A percentile compares a stretch with the other conserved stretches of the same genome.
Evolutionary conservation across 257 asterid genomes (phyloP).

Genomic region (Jacaranda copaia): DNA sequence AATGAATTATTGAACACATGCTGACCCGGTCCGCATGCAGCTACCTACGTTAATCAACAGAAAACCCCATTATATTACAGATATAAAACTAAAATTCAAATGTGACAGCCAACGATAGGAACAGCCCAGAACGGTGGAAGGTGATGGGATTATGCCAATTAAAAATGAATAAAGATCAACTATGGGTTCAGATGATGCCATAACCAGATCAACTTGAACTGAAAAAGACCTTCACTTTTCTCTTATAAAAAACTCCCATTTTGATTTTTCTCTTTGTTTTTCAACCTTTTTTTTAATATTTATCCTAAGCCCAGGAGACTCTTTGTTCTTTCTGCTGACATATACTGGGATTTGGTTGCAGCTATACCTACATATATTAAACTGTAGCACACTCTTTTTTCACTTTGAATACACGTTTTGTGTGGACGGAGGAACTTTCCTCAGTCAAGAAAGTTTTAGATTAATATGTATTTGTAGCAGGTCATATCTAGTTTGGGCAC

Average conservation of each 20-base stretch:
- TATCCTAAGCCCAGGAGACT: slow-evolving; percentile 5
- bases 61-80: not conserved
- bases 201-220: not conserved
- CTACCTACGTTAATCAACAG: not conserved
- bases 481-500: not conserved
- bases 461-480: not conserved
- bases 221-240: slow-evolving; percentile 29
- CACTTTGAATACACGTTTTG: not conserved
- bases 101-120: slow-evolving; percentile 17
- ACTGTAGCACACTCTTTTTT: not conserved
- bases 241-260: not conserved
- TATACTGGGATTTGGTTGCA: slow-evolving; percentile 15
- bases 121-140: not conserved
- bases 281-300: not conserved
- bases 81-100: slow-evolving; percentile 5
- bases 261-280: not conserved
- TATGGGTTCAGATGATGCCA: slow-evolving; percentile 25
- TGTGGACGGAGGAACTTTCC: not conserved
- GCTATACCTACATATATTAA: not conserved
- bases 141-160: slow-evolving; percentile 14
- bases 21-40: too few relatives aligned
- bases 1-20: too few relatives aligned
- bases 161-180: not conserved
- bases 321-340: slow-evolving; percentile 26
- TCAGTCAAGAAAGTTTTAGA: not conserved